A percentile compares a stretch with the other conserved stretches of the same genome.
These are phyloP conservation scores for Hypericum perforatum DNA, from an alignment of 345 rosid species.

Conservation along the genomic window DNA sequence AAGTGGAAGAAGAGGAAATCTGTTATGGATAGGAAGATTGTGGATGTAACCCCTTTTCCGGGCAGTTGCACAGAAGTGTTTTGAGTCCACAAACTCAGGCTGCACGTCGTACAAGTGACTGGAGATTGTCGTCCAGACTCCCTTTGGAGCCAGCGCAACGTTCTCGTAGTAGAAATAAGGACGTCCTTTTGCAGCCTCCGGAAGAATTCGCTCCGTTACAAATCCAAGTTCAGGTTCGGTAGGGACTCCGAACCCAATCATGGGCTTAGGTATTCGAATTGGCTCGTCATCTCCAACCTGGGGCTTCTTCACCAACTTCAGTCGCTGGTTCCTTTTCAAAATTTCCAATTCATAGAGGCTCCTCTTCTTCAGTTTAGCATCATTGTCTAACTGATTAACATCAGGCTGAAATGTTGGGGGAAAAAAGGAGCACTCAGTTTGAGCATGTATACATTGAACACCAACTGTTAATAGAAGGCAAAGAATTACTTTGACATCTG, in stretches of 20 bases:
- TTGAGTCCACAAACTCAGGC: conserved; percentile 86
- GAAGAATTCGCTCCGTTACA: conserved; percentile 36
- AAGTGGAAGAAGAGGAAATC: conserved; percentile 62
- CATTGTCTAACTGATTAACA: conserved; percentile 15
- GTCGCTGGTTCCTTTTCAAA: conserved; percentile 23
- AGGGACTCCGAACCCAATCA: conserved; percentile 90
- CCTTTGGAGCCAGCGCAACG: conserved; percentile 86
- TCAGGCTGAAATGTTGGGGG: conserved; percentile 24
- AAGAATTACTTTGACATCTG: conserved; percentile 43
- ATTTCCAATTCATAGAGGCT: conserved; percentile 20
- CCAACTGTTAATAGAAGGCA: background rate
- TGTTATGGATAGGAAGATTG: conserved; percentile 56
- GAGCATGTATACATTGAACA: background rate
- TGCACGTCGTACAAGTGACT: conserved; percentile 51
- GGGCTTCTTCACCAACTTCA: conserved; percentile 19
- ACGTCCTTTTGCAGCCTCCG: conserved; percentile 51
- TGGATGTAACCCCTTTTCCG: conserved; percentile 87
- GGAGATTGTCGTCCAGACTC: conserved; percentile 85
- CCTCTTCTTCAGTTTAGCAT: conserved; percentile 44
- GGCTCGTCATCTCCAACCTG: conserved; percentile 33
- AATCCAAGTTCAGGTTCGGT: conserved; percentile 16
- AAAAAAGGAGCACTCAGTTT: background rate
- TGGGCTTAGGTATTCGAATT: conserved; percentile 68
- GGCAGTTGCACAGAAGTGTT: conserved; percentile 73
- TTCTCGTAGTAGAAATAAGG: conserved; percentile 89